These are phyloP conservation scores for Piper betle DNA, from an alignment of 164 flowering plant species.

Conservation along the genomic window DNA sequence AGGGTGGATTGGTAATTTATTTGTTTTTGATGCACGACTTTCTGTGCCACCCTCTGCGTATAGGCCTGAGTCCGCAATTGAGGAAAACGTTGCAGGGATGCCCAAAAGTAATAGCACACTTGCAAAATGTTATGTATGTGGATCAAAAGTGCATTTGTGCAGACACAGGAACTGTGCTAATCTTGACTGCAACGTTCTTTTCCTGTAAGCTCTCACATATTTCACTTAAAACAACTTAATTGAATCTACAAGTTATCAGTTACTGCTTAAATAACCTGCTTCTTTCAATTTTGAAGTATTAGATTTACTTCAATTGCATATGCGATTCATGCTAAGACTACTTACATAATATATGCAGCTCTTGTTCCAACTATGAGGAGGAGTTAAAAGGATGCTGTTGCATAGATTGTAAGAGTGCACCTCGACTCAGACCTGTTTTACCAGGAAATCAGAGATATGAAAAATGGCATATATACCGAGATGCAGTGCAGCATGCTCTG, in stretches of 20 bases:
- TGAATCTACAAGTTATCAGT: neutral
- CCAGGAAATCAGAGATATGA: slow-evolving; percentile 55
- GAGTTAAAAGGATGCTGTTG: slow-evolving; percentile 67
- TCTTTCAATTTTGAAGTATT: neutral
- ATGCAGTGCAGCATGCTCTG: slow-evolving; percentile 14
- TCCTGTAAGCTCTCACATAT: slow-evolving; percentile 44
- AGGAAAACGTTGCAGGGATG: slow-evolving; percentile 10
- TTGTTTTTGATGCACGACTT: slow-evolving; percentile 84
- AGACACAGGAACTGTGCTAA: slow-evolving; percentile 93
- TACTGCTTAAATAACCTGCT: neutral
- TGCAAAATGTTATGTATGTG: slow-evolving; percentile 67
- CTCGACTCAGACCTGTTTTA: slow-evolving; percentile 63
- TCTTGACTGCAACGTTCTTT: slow-evolving; percentile 86
- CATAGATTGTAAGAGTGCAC: slow-evolving; percentile 47
- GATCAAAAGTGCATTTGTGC: slow-evolving; percentile 33
- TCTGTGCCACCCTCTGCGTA: slow-evolving; percentile 74
- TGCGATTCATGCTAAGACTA: no score
- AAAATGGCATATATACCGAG: slow-evolving; percentile 79
- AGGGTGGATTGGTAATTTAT: slow-evolving; percentile 80
- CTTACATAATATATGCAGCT: slow-evolving; percentile 24
- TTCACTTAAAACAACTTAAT: neutral
- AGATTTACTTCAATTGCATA: neutral
- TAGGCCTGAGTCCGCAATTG: slow-evolving; percentile 27
- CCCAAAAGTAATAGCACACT: slow-evolving; percentile 19
- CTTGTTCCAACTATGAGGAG: slow-evolving; percentile 42